These are phyloP conservation scores for Talaromyces islandicus DNA, from an alignment of 2,329 filamentous ascomycete species.

Conservation along the genomic window DNA sequence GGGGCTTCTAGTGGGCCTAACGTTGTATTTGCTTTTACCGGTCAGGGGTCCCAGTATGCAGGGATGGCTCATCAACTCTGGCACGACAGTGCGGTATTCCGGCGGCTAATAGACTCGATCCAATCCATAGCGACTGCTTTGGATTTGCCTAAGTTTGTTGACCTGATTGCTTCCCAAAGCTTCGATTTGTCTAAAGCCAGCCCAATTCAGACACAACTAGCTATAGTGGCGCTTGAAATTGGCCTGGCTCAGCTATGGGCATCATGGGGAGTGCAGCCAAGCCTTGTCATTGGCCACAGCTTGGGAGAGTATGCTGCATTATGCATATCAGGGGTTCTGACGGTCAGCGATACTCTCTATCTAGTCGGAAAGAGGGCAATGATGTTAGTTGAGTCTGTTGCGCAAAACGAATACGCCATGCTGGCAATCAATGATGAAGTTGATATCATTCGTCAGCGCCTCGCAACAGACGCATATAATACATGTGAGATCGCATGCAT, in stretches of 20 bases:
- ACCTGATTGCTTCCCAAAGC: conserved; percentile 18
- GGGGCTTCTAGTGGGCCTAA: conserved; percentile 5
- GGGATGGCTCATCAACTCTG: conserved; percentile 25
- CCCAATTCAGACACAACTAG: conserved; percentile 23
- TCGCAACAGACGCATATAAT: neutral
- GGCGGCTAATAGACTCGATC: conserved; percentile 20
- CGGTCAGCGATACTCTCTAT: conserved; percentile 21
- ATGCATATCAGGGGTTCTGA: conserved; percentile 23
- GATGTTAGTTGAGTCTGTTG: conserved; percentile 15
- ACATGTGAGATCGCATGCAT: conserved; percentile 27
- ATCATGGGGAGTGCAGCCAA: conserved; percentile 24
- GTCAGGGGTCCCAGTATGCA: conserved; percentile 28
- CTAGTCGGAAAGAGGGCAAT: conserved; percentile 24
- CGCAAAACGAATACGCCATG: neutral
- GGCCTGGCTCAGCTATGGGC: conserved; percentile 24
- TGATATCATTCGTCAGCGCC: neutral
- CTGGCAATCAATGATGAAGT: neutral
- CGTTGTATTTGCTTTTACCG: conserved; percentile 27
- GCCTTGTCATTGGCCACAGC: conserved; percentile 27
- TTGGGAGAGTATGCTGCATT: conserved; percentile 28
- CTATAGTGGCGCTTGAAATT: conserved; percentile 25
- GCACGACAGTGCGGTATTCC: conserved; percentile 20
- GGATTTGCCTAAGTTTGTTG: conserved; percentile 24
- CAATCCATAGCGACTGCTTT: conserved; percentile 22
- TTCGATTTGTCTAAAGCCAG: conserved; percentile 16